These are phyloP conservation scores for Eimeria brunetti DNA, from an alignment of 169 alveolate species.

Conservation along the genomic window DNA sequence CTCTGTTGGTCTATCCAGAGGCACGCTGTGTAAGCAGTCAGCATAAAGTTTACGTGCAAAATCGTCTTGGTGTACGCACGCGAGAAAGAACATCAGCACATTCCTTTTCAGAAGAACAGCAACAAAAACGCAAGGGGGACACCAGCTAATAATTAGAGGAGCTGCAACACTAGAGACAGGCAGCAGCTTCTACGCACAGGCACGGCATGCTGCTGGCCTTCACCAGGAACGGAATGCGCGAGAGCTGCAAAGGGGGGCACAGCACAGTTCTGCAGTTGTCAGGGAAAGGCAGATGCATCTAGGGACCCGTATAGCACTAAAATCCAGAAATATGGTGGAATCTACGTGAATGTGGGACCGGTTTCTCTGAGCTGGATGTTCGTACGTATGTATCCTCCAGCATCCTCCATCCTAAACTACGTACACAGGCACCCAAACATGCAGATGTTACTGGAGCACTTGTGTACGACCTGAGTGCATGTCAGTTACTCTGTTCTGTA, in stretches of 20 bases:
- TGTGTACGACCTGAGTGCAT: background rate
- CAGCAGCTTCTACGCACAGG: background rate
- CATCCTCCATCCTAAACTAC: background rate
- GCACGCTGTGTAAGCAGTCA: background rate
- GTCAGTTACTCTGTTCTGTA: background rate
- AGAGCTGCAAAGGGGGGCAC: background rate
- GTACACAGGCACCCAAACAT: background rate
- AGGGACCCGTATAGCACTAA: background rate
- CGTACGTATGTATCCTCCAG: background rate
- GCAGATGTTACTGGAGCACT: background rate
- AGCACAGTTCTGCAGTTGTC: background rate
- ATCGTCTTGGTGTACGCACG: background rate
- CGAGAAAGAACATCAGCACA: background rate
- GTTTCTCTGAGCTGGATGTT: background rate
- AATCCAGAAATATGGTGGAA: background rate
- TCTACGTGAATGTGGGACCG: background rate
- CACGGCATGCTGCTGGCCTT: background rate
- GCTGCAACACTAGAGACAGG: background rate
- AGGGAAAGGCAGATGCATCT: background rate
- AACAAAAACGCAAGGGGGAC: background rate
- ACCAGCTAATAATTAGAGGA: background rate
- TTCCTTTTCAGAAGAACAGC: background rate
- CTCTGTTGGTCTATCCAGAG: background rate
- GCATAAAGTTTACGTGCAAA: background rate
- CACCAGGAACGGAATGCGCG: background rate